Base-by-base conservation (phyloP, 176 grass and related monocot species). In the Poa annua region DNA sequence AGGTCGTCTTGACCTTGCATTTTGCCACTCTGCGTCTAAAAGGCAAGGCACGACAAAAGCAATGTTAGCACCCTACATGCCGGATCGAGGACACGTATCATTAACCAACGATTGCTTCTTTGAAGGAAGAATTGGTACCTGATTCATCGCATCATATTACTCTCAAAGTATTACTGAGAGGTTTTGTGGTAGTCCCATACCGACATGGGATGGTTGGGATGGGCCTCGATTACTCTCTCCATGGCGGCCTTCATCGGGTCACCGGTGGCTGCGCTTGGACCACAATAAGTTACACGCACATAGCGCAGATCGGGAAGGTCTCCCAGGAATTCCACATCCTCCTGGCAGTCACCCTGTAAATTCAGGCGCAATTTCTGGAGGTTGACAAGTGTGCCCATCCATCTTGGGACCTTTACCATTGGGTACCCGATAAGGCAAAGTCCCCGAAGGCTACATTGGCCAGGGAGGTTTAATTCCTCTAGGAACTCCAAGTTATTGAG, bases 241-340 rank as follows among this genome's bases (percentile, higher is more conserved):
- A n/a, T n/a, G n/a, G n/a, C n/a, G n/a, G n/a, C n/a, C n/a, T n/a
- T n/a, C n/a, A n/a, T n/a, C n/a, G n/a, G n/a, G n/a, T n/a, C n/a
- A n/a, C n/a, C n/a, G n/a, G n/a, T n/a, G 36, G 4, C 36, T 5
- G 1, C 7, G 5, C 7, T 7, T 56, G 53, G 7, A 56, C 8
- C 2, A 0, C 3, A 0, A 21, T 10, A 56, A 3, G 1, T 0
- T 0, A 56, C 1, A 6, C 0, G 8, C 10, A 56, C 21, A 21
- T 9, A 56, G 53, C 20, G 8, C 53, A 56, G 53, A 56, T 10
- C 0, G 53, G 53, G 53, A 21, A 56, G 1, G 6, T 20, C 8
- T 21, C 20, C 2, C 53, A 56, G 20, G 7, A 56, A 10, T 1
- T 56, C 53, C 16, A 56, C 2, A 9, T 56, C 53, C 10, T 56